A percentile compares a stretch with the other conserved stretches of the same genome.
Evolutionary conservation across 1,139 yeast genomes (phyloP).

Genomic region (Tardiomyces depauwii): DNA sequence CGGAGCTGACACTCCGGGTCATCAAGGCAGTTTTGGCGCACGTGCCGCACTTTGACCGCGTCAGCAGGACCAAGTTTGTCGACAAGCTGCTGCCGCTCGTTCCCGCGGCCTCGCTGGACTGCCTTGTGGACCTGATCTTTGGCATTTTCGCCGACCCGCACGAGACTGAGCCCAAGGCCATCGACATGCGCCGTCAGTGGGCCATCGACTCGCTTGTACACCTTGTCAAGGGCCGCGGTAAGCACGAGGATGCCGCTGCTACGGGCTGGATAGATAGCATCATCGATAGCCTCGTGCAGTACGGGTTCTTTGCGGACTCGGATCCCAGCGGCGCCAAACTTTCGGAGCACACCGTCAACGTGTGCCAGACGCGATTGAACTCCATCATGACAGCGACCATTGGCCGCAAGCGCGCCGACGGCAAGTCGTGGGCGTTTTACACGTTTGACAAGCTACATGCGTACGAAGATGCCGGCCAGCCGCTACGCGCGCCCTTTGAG

Average conservation of each 20-base stretch:
- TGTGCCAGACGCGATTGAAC: slow-evolving; percentile 43
- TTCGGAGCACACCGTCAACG: slow-evolving; percentile 7
- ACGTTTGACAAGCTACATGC: slow-evolving; percentile 22
- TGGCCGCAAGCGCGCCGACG: slow-evolving; percentile 32
- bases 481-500: slow-evolving; percentile 22
- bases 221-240: slow-evolving; percentile 26
- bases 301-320: not conserved
- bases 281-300: not conserved
- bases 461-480: slow-evolving; percentile 12
- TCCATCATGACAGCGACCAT: slow-evolving; percentile 42
- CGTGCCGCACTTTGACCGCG: slow-evolving; percentile 62
- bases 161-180: slow-evolving; percentile 22
- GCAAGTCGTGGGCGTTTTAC: slow-evolving; percentile 50
- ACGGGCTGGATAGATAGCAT: not conserved
- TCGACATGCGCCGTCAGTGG: slow-evolving; percentile 49
- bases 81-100: slow-evolving; percentile 35
- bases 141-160: slow-evolving; percentile 18
- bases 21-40: slow-evolving; percentile 43
- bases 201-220: slow-evolving; percentile 54
- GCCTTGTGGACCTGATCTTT: slow-evolving; percentile 26
- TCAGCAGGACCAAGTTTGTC: slow-evolving; percentile 64
- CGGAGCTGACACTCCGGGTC: slow-evolving; percentile 37
- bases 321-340: not conserved
- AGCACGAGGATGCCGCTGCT: not conserved
- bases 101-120: slow-evolving; percentile 19